Percentiles rank a stretch among this genome's conserved stretches.
These are phyloP conservation scores for Geotrichum australiense DNA, from an alignment of 1,139 yeast genomes.

Conservation along the genomic window DNA sequence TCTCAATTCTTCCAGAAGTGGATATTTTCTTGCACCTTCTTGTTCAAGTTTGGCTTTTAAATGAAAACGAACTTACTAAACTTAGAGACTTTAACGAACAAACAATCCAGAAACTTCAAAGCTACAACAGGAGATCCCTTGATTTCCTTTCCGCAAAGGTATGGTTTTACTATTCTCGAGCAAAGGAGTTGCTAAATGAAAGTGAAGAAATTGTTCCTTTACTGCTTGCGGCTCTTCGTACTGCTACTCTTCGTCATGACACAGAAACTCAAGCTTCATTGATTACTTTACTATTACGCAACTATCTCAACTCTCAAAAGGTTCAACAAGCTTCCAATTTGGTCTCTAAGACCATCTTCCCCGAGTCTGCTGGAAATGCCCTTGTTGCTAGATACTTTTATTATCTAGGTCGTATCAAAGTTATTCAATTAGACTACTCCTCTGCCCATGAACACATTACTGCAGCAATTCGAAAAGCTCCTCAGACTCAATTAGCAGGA, in stretches of 20 bases:
- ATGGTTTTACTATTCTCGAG: conserved; percentile 86
- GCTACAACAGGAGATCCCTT: conserved; percentile 72
- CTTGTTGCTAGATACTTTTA: conserved; percentile 87
- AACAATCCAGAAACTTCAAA: conserved; percentile 50
- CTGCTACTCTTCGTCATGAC: conserved; percentile 89
- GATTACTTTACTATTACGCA: conserved; percentile 75
- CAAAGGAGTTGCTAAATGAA: conserved; percentile 58
- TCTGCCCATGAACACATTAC: conserved; percentile 84
- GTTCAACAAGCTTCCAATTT: conserved; percentile 83
- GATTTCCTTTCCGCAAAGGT: conserved; percentile 84
- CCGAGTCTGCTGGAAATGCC: conserved; percentile 78
- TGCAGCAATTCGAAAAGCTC: conserved; percentile 95
- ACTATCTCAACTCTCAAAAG: conserved; percentile 71
- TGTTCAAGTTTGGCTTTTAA: conserved; percentile 69
- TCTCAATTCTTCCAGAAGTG: conserved; percentile 57
- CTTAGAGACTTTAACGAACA: conserved; percentile 33
- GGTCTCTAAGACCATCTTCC: conserved; percentile 83
- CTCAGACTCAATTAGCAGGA: conserved; percentile 75
- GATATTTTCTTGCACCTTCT: conserved; percentile 75
- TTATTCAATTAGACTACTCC: conserved; percentile 89
- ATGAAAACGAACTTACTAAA: conserved; percentile 40
- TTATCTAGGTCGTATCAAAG: conserved; percentile 81
- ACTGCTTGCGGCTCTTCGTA: conserved; percentile 68
- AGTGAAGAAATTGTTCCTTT: conserved; percentile 57
- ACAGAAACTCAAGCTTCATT: conserved; percentile 84